Conservation (phyloP, 345 rosid species). For the Citrus medica region DNA sequence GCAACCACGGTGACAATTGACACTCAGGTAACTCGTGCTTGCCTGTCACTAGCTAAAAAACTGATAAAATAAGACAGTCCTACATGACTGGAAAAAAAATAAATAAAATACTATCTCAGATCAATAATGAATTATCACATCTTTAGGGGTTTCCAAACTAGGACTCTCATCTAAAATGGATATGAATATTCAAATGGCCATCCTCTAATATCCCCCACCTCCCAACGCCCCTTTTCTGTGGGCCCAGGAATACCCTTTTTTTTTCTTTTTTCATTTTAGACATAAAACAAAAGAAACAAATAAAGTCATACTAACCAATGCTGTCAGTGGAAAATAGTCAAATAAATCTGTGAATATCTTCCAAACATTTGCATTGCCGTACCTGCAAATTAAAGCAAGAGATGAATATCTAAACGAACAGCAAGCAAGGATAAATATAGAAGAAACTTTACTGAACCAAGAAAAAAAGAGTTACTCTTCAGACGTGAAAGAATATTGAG, state of each 20-base stretch:
- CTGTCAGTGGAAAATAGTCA: slow-evolving; percentile 93
- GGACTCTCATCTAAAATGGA: background rate
- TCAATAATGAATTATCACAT: background rate
- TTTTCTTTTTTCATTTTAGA: background rate
- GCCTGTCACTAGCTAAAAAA: background rate
- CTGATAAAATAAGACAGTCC: background rate
- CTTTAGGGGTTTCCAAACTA: background rate
- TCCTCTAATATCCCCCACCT: background rate
- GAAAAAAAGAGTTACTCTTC: background rate
- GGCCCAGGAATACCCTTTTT: background rate
- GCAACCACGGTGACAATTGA: background rate
- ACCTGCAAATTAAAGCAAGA: slow-evolving; percentile 48
- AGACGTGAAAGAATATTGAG: background rate
- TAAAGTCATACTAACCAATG: slow-evolving; percentile 67
- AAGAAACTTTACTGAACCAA: too few species aligned
- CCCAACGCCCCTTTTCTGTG: background rate
- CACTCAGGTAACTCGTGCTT: background rate
- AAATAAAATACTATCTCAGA: background rate
- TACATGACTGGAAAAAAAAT: background rate
- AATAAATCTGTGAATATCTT: slow-evolving; percentile 89
- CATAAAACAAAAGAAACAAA: background rate
- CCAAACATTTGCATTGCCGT: slow-evolving; percentile 96
- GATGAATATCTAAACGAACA: background rate
- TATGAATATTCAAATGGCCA: background rate
- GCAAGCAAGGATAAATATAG: background rate